These are phyloP conservation scores for Dillenia turbinata DNA, from an alignment of 164 flowering plant genomes.

Conservation along the genomic window DNA sequence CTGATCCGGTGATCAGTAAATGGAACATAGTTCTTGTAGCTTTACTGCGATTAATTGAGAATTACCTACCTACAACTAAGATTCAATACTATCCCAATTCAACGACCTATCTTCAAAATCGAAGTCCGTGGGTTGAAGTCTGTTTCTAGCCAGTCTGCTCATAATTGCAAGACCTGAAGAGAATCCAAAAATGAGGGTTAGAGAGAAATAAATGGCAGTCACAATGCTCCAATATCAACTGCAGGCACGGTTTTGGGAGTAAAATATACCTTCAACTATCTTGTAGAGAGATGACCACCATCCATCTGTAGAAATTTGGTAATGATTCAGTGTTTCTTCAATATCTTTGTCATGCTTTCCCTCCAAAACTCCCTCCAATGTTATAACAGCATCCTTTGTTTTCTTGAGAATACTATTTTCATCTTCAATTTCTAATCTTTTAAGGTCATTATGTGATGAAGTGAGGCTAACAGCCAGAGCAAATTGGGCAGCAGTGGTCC, in stretches of 20 bases:
- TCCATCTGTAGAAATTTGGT: conserved; percentile 69
- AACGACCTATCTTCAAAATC: conserved; percentile 39
- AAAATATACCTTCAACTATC: conserved; percentile 80
- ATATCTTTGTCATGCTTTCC: conserved; percentile 82
- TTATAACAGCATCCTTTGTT: conserved; percentile 84
- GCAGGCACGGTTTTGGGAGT: too few relatives aligned
- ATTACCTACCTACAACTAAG: too few relatives aligned
- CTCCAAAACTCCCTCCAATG: conserved; percentile 77
- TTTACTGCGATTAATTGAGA: too few relatives aligned
- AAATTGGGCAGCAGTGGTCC: conserved; percentile 95
- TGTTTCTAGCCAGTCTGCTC: conserved; percentile 65
- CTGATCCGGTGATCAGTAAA: too few relatives aligned
- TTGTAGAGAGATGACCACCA: conserved; percentile 97
- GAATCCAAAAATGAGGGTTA: background rate
- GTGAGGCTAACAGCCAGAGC: conserved; percentile 83
- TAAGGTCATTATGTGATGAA: conserved; percentile 89
- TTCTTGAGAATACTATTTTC: conserved; percentile 67
- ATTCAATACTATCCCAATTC: too few relatives aligned
- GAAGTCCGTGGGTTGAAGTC: conserved; percentile 46
- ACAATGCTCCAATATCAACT: too few relatives aligned
- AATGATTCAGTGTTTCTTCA: conserved; percentile 60
- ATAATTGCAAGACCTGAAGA: conserved; percentile 74
- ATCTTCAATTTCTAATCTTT: conserved; percentile 59
- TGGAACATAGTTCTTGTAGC: too few relatives aligned
- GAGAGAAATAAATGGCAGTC: too few relatives aligned